These are phyloP conservation scores for Penicillium steckii DNA, from an alignment of 495 filamentous ascomycete genomes.

Conservation along the genomic window DNA sequence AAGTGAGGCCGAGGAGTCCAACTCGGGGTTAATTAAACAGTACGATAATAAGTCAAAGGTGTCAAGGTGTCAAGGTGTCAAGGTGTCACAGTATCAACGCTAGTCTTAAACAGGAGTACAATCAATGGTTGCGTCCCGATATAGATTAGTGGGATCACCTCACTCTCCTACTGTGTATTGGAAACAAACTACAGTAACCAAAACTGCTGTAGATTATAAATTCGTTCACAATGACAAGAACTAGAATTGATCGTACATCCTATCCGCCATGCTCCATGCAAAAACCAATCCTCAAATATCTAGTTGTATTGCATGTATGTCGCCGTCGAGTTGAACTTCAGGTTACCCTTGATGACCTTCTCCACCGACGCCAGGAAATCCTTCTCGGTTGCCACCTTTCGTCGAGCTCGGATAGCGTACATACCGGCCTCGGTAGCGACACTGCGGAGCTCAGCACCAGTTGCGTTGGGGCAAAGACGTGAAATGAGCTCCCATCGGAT, in stretches of 20 bases:
- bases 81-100: no score
- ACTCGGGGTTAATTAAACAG: no score
- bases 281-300: conserved; percentile 16
- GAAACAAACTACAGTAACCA: not conserved
- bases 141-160: no score
- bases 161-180: not conserved
- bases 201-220: conserved; percentile 22
- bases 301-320: conserved; percentile 99
- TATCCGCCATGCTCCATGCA: conserved; percentile 22
- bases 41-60: no score
- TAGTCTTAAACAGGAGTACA: no score
- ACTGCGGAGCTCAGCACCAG: conserved; percentile 89
- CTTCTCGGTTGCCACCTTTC: conserved; percentile 99
- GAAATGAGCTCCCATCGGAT: conserved; percentile 99
- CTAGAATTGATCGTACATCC: conserved; percentile 23
- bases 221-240: conserved; percentile 19
- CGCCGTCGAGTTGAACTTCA: conserved; percentile 99
- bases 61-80: no score
- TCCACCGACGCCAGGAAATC: conserved; percentile 97
- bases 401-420: conserved; percentile 94
- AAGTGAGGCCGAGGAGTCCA: not conserved
- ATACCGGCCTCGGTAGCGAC: conserved; percentile 99
- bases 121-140: no score
- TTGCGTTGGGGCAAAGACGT: conserved; percentile 93
- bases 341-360: conserved; percentile 98